A percentile compares a stretch with the other conserved stretches of the same genome.
Evolutionary conservation across 2,329 filamentous ascomycete genomes (phyloP).

Genomic region (Fusarium bulbicola): DNA sequence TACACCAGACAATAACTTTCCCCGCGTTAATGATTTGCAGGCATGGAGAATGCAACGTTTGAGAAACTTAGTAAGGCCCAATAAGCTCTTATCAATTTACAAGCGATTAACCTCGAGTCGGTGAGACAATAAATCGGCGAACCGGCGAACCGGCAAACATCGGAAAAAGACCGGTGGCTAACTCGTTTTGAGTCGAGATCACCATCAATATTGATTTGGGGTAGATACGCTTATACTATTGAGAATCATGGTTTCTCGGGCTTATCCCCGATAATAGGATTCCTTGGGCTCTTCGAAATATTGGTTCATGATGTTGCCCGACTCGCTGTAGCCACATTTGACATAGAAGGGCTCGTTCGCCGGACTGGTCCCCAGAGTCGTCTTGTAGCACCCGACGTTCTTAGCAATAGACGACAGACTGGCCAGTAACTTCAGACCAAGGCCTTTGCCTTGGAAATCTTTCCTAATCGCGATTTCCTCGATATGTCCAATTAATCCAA

Average conservation of each 20-base stretch:
- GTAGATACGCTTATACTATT: no score
- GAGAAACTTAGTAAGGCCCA: not conserved
- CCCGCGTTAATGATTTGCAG: not conserved
- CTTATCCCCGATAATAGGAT: not conserved
- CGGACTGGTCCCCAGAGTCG: not conserved
- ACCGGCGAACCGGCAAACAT: not conserved
- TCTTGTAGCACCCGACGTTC: not conserved
- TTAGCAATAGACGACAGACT: not conserved
- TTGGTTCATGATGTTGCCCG: not conserved
- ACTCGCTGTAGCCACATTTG: not conserved
- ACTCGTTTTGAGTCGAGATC: not conserved
- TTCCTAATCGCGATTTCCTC: not conserved
- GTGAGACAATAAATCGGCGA: not conserved
- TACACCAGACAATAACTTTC: not conserved
- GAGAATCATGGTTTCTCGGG: not conserved
- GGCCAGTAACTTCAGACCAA: not conserved
- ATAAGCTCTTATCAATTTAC: not conserved
- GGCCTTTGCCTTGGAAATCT: not conserved
- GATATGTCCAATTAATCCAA: not conserved
- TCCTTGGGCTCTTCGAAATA: not conserved
- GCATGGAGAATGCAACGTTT: not conserved
- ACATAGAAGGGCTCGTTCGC: not conserved
- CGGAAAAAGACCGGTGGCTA: not conserved
- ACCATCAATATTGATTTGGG: not conserved
- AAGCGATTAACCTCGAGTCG: not conserved